Evolutionary conservation across 495 filamentous ascomycete genomes (phyloP), one percentile per base, ranked within the genome.

Genomic region (Aspergillus steynii): DNA sequence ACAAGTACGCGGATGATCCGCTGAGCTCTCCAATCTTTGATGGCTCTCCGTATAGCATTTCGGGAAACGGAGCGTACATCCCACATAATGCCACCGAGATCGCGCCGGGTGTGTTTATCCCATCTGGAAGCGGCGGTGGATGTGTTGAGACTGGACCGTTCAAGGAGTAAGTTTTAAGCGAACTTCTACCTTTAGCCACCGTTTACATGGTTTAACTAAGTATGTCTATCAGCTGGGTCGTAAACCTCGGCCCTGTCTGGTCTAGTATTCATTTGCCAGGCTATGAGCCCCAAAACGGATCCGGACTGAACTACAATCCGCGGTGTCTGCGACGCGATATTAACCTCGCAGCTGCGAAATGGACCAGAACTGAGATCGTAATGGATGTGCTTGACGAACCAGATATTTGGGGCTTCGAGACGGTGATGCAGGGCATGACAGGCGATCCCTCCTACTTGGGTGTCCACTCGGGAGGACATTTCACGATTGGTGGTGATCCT

Each of bases 251-350:
- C 1, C 82, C 82, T 6, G 74, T 77, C 15, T 60, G 31, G 34
- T 45, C 58, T 47, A 64, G 53, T 49, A 58, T 58, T 14, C 51
- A 61, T 15, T 14, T 61, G 14, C 60, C 60, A 0, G 60, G 60
- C 28, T 25, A 57, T 29, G 54, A 46, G 5, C n/a, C 60, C 8
- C 60, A 61, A 34, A 61, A 61, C 29, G 60, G 60, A 25, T 29
- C 53, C 10, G 60, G 60, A 15, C 55, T 68, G 26, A 63, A 64
- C 56, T 78, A 79, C 63, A 85, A 85, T 70, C 84, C 82, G 3
- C 81, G 85, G 47, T 88, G 88, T 65, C 70, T 90, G 31, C 78
- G 70, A 26, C 82, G 88, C 15, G 88, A 89, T 63, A 72, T 65
- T 45, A 50, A 50, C 20, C 27, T 26, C 3, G 14, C 48, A 12